Percentiles rank a stretch among this genome's conserved stretches.
Conservation (phyloP, 148 eudicot genomes). For the Polygonum aviculare region DNA sequence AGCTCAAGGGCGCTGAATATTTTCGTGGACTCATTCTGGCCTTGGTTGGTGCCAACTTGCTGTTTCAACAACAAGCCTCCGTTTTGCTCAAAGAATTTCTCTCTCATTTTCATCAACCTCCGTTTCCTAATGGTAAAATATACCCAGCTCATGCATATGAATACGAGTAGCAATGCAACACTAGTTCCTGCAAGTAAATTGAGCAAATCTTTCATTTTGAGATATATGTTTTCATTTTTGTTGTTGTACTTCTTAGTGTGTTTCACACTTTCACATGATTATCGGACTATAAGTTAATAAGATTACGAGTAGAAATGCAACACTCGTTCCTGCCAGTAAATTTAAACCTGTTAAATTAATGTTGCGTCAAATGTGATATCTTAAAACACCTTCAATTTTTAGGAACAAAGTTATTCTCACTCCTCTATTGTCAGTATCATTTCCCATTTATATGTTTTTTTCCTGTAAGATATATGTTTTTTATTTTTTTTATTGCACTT, state of each 20-base stretch:
- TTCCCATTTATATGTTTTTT: too few species aligned
- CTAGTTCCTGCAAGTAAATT: not conserved
- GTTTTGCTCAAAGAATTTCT: slow-evolving; percentile 10
- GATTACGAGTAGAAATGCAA: not conserved
- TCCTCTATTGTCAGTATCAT: too few species aligned
- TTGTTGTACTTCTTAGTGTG: too few species aligned
- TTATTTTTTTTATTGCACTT: too few species aligned
- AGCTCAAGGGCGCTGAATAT: not conserved
- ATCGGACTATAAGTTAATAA: too few species aligned
- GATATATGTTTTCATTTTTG: too few species aligned
- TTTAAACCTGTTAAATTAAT: not conserved
- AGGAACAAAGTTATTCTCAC: not conserved
- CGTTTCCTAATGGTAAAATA: not conserved
- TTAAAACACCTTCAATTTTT: too few species aligned
- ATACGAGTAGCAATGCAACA: not conserved
- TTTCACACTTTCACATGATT: too few species aligned
- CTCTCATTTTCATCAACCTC: slow-evolving; percentile 1
- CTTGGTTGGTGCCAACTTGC: not conserved
- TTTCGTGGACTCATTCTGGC: not conserved
- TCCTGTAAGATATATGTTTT: too few species aligned
- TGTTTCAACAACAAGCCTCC: slow-evolving; percentile 11
- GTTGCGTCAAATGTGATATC: not conserved
- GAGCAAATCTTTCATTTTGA: not conserved
- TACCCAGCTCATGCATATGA: not conserved
- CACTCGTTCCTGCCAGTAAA: not conserved